Conservation (phyloP, 1,139 yeast genomes). For the Yamadazyma triangularis region DNA sequence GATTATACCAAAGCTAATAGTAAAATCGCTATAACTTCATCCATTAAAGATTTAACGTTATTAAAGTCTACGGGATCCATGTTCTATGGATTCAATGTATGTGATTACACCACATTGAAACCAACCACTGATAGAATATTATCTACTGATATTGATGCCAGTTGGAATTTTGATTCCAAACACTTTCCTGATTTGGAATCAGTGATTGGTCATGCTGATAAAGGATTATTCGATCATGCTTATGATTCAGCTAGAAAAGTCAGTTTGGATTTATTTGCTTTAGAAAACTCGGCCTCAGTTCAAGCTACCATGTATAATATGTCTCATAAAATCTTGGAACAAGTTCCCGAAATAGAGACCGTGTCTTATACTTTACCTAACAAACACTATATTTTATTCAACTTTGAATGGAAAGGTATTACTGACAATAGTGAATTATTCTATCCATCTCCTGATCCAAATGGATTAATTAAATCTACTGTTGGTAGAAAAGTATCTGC, state of each 20-base stretch:
- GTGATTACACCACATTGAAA: constrained; percentile 83
- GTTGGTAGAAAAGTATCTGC: constrained; percentile 57
- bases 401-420: constrained; percentile 81
- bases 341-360: constrained; percentile 50
- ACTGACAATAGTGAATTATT: constrained; percentile 75
- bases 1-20: constrained; percentile 45
- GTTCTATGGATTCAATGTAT: constrained; percentile 80
- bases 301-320: constrained; percentile 96
- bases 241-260: constrained; percentile 58
- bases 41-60: constrained; percentile 79
- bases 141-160: constrained; percentile 79
- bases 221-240: constrained; percentile 62
- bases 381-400: constrained; percentile 81
- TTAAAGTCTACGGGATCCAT: constrained; percentile 92
- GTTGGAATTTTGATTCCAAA: constrained; percentile 63
- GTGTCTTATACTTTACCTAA: constrained; percentile 81
- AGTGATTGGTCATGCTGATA: constrained; percentile 48
- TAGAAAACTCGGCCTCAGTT: constrained; percentile 83
- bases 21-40: constrained; percentile 56
- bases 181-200: constrained; percentile 45
- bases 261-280: constrained; percentile 75
- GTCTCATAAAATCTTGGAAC: constrained; percentile 64
- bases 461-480: constrained; percentile 82
- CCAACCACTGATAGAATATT: constrained; percentile 82
- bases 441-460: constrained; percentile 90